Evolutionary conservation across 2,329 filamentous ascomycete genomes (phyloP).

Genomic region (Aspergillus costaricaensis): DNA sequence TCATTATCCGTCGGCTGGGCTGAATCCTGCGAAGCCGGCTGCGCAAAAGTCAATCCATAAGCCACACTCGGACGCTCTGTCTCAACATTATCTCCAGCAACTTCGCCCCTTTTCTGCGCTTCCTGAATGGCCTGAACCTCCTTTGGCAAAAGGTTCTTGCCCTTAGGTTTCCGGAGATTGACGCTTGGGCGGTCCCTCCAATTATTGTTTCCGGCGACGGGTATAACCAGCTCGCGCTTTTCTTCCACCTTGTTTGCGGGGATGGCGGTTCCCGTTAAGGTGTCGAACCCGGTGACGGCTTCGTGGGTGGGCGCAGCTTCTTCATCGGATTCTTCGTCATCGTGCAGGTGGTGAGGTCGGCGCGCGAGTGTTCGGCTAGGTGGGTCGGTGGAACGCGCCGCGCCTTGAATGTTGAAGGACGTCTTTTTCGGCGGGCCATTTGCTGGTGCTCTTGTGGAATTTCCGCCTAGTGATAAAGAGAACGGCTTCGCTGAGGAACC

Average conservation of each 20-base stretch:
- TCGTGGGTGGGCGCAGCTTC: constrained; percentile 45
- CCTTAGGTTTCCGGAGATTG: constrained; percentile 56
- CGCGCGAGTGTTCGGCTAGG: constrained; percentile 28
- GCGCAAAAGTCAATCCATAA: constrained; percentile 57
- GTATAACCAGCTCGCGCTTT: constrained; percentile 70
- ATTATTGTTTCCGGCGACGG: constrained; percentile 84
- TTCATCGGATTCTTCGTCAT: constrained; percentile 60
- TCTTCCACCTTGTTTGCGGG: constrained; percentile 45
- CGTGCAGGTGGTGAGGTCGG: constrained; percentile 32
- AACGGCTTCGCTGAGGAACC: constrained; percentile 35
- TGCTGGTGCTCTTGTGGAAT: constrained; percentile 30
- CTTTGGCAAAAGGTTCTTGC: constrained; percentile 61
- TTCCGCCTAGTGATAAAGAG: constrained; percentile 40
- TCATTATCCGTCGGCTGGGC: constrained; percentile 27
- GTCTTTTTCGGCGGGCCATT: constrained; percentile 36
- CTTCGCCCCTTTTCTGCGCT: constrained; percentile 38
- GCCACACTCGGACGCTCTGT: constrained; percentile 54
- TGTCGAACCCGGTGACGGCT: constrained; percentile 58
- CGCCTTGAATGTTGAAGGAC: constrained; percentile 35
- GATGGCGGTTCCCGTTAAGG: constrained; percentile 42
- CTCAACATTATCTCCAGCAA: constrained; percentile 43
- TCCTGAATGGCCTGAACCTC: constrained; percentile 55
- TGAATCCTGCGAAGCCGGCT: constrained; percentile 23
- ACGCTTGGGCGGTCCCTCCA: constrained; percentile 51
- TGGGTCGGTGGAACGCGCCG: constrained; percentile 21